Evolutionary conservation across 1,284 basidiomycete species (phyloP).

Genomic region (Ceratobasidium sp.): DNA sequence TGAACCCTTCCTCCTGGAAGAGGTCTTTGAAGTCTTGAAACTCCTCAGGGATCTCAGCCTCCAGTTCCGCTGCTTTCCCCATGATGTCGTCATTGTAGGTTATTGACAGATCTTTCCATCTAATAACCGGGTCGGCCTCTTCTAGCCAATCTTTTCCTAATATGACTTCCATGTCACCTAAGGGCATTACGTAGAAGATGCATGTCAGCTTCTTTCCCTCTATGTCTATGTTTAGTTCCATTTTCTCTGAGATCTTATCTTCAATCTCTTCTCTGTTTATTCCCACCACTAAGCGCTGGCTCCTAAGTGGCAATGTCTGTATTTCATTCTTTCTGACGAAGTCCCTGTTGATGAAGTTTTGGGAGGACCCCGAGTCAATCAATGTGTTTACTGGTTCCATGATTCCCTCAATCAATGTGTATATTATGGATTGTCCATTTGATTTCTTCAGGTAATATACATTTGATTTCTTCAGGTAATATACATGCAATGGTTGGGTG

Average conservation of each 20-base stretch:
- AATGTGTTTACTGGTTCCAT: constrained; percentile 11
- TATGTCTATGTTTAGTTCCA: background rate
- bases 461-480: no score
- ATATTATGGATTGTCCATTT: background rate
- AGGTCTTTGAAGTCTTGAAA: background rate
- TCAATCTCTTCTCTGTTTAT: background rate
- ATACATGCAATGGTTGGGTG: background rate
- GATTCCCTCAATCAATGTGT: constrained; percentile 14
- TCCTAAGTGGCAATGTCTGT: background rate
- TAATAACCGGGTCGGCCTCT: constrained; percentile 12
- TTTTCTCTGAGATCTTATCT: background rate
- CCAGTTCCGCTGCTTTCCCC: no score
- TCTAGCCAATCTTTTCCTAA: constrained; percentile 16
- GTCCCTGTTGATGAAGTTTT: constrained; percentile 6
- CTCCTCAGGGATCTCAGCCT: no score
- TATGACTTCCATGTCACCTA: background rate
- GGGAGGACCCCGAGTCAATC: constrained; percentile 19
- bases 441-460: no score
- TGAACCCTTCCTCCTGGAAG: constrained; percentile 27
- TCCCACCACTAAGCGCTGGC: background rate
- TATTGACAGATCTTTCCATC: background rate
- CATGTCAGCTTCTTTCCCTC: background rate
- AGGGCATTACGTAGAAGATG: constrained; percentile 1
- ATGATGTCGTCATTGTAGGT: background rate
- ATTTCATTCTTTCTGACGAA: background rate